Evolutionary conservation across 2,329 filamentous ascomycete species (phyloP).

Genomic region (Ophiocordyceps camponoti-leonardi): DNA sequence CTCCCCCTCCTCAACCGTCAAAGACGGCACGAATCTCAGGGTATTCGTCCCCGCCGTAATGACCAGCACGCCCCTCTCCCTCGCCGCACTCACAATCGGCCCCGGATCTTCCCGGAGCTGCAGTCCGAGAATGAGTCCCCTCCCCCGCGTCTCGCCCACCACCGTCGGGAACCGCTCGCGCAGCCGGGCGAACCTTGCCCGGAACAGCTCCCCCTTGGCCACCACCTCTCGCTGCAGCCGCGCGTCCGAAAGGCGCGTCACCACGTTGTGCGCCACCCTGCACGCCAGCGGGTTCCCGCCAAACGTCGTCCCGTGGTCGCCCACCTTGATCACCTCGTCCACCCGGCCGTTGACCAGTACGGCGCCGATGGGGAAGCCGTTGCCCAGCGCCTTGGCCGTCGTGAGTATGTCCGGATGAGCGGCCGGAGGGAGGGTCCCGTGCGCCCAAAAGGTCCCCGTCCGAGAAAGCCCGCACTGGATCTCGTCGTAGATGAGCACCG

Average conservation of each 20-base stretch:
- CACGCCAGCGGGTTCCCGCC: conserved; percentile 81
- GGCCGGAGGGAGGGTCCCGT: conserved; percentile 52
- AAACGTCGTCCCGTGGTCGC: conserved; percentile 89
- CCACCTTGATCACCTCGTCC: conserved; percentile 27
- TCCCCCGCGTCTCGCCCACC: conserved; percentile 64
- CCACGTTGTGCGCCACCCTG: conserved; percentile 71
- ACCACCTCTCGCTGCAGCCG: conserved; percentile 53
- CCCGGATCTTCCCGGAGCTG: conserved; percentile 62
- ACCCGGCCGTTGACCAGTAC: conserved; percentile 23
- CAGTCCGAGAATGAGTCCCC: conserved; percentile 71
- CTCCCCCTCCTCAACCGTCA: conserved; percentile 66
- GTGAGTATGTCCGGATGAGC: conserved; percentile 91
- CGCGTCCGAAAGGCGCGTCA: conserved; percentile 56
- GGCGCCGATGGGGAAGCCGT: conserved; percentile 89
- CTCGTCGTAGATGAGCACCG: conserved; percentile 86
- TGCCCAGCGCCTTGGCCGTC: conserved; percentile 88
- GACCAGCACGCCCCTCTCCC: conserved; percentile 73
- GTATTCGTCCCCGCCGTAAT: conserved; percentile 92
- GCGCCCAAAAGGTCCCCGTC: conserved; percentile 84
- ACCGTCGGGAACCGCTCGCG: conserved; percentile 42
- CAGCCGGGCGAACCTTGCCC: conserved; percentile 27
- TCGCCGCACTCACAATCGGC: conserved; percentile 64
- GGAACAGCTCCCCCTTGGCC: conserved; percentile 41
- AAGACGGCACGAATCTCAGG: conserved; percentile 74
- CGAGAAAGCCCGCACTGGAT: conserved; percentile 88